Evolutionary conservation across 2,329 filamentous ascomycete genomes (phyloP), one percentile per base, ranked within the genome.

Genomic region (Fusarium aywerte): DNA sequence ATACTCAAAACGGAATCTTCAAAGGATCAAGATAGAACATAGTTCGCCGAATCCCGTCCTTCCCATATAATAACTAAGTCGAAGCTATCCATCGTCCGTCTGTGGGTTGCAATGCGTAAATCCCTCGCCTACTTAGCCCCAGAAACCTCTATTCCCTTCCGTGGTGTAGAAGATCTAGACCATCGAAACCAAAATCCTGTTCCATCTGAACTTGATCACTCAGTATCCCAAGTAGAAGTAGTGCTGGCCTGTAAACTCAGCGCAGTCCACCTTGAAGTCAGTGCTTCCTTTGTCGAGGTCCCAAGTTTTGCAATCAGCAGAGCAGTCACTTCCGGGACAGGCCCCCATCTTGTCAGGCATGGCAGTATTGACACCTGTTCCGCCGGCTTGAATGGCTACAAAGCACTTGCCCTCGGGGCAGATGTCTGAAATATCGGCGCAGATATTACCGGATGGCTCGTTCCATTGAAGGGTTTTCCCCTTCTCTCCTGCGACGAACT

Each of bases 181-280:
- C n/a, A 35, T 39, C 5, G 36, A 12, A 39, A n/a, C 39, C 2
- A 27, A 16, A 11, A 42, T 16, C 16, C 13, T 20, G 23, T 27
- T 5, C 16, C 11, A 29, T 27, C 9, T 4, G 3, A 12, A 20
- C 23, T 31, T 18, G 4, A 16, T 9, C 8, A 3, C 13, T 44
- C 11, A 59, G 20, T 52, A 45, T 5, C 44, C 58, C 21, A 60
- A 25, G 13, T 50, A 60, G 3, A 60, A 58, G 43, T 58, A 60
- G n/a, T 58, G 33, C 16, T 60, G 57, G 2, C 52, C 57, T 20
- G 52, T 58, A 5, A 60, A 50, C 36, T 60, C 43, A 2, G 31
- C 57, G 16, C 52, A 60, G 31, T 60, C 57, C 7, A 60, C 52
- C 15, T 16, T 32, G 2, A 60, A 42, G 11, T 35, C 35, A 23